These are phyloP conservation scores for Botryosphaeria agaves DNA, from an alignment of 2,329 filamentous ascomycete genomes.

Conservation along the genomic window DNA sequence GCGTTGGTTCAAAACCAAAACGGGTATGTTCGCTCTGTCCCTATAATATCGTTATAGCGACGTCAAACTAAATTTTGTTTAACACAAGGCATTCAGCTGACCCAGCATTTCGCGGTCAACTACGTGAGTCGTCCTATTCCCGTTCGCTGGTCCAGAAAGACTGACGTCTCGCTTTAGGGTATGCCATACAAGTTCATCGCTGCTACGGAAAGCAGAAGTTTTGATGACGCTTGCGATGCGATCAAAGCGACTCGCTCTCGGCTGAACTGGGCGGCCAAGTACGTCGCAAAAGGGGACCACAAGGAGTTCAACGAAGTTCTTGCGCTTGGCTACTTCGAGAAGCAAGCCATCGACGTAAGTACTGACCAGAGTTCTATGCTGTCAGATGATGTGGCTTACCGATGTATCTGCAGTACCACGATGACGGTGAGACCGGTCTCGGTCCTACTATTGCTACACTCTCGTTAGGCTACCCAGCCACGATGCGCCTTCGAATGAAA, in stretches of 20 bases:
- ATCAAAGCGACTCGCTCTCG: conserved; percentile 34
- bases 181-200: conserved; percentile 52
- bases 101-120: conserved; percentile 33
- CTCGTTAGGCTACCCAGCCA: conserved; percentile 39
- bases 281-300: conserved; percentile 9
- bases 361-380: neutral
- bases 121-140: conserved; percentile 21
- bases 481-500: conserved; percentile 43
- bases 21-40: conserved; percentile 6
- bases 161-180: conserved; percentile 24
- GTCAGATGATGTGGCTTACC: neutral
- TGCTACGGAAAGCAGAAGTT: conserved; percentile 31
- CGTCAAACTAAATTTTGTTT: neutral
- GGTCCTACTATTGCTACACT: conserved; percentile 45
- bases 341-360: conserved; percentile 37
- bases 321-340: conserved; percentile 43
- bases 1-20: conserved; percentile 6
- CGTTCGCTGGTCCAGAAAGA: neutral
- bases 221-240: conserved; percentile 26
- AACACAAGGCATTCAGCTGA: neutral
- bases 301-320: conserved; percentile 46
- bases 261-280: conserved; percentile 35
- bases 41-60: neutral
- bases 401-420: conserved; percentile 38
- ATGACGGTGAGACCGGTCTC: conserved; percentile 46